phyloP scores from a whole-genome alignment of 139 green algal species.

The Chlamydomonas eustigma region DNA sequence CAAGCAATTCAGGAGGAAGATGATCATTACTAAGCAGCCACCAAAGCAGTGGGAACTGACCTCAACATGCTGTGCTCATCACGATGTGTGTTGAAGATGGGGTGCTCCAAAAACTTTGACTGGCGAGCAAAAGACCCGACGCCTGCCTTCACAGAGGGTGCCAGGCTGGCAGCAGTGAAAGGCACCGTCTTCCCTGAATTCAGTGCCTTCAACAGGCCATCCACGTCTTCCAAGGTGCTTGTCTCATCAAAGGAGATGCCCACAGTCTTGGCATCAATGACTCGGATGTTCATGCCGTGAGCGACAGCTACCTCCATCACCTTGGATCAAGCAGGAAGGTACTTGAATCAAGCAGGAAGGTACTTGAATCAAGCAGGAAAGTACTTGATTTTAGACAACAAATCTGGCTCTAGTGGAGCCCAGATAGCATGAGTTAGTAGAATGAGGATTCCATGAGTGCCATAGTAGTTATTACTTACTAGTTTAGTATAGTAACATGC shows the following conservation, averaged over 20 bases:
- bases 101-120: constrained; percentile 73
- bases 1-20: constrained; percentile 35
- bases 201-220: constrained; percentile 77
- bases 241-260: constrained; percentile 93
- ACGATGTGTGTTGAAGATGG: constrained; percentile 93
- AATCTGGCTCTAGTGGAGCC: too few relatives aligned
- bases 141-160: constrained; percentile 35
- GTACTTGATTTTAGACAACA: too few relatives aligned
- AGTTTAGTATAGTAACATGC: too few relatives aligned
- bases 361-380: too few relatives aligned
- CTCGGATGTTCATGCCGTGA: constrained; percentile 81
- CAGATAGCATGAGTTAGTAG: too few relatives aligned
- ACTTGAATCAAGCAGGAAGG: too few relatives aligned
- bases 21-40: constrained; percentile 92
- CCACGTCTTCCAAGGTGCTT: constrained; percentile 79
- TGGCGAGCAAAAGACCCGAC: constrained; percentile 56
- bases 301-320: constrained; percentile 31
- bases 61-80: constrained; percentile 63
- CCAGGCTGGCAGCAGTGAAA: constrained; percentile 78
- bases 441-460: too few relatives aligned
- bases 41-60: constrained; percentile 70
- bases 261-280: constrained; percentile 64
- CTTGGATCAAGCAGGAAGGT: too few relatives aligned
- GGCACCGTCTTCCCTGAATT: constrained; percentile 49
- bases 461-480: too few relatives aligned